Conservation (phyloP, 371 early-diverging fungal genomes). For the Batkoa obscura region DNA sequence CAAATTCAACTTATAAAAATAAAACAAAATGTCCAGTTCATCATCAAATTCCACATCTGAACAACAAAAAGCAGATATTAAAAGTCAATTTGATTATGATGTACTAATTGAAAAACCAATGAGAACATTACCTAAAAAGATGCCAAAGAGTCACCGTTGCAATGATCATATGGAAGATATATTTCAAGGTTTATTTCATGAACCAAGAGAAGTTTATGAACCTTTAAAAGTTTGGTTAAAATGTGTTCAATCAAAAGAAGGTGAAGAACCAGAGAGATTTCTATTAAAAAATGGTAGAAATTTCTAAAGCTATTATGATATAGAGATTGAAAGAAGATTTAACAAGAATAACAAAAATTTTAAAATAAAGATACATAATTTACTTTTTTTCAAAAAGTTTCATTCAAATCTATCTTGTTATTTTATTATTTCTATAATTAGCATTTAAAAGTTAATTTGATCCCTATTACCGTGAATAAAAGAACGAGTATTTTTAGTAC, state of each 20-base stretch:
- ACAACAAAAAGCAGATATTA: not conserved
- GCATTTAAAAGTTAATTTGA: not conserved
- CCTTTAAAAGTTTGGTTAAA: not conserved
- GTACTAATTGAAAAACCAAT: not conserved
- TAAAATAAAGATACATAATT: no score
- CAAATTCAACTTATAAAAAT: no score
- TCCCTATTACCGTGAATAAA: not conserved
- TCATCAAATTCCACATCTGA: no score
- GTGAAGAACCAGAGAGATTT: not conserved
- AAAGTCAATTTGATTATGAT: not conserved
- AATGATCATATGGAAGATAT: not conserved
- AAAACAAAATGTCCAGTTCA: no score
- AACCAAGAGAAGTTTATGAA: not conserved
- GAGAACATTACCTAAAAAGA: not conserved
- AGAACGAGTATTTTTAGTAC: conserved; percentile 17
- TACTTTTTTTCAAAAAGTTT: no score
- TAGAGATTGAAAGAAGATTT: no score
- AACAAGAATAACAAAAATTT: no score
- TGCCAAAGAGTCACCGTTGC: not conserved
- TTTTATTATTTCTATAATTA: no score
- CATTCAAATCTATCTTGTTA: no score
- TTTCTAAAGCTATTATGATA: not conserved
- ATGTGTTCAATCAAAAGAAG: not conserved
- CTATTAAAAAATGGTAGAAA: not conserved
- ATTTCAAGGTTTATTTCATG: not conserved